Evolutionary conservation across 2,329 filamentous ascomycete species (phyloP), one percentile per base, ranked within the genome.

Genomic region (Arthrobotrys conoides): DNA sequence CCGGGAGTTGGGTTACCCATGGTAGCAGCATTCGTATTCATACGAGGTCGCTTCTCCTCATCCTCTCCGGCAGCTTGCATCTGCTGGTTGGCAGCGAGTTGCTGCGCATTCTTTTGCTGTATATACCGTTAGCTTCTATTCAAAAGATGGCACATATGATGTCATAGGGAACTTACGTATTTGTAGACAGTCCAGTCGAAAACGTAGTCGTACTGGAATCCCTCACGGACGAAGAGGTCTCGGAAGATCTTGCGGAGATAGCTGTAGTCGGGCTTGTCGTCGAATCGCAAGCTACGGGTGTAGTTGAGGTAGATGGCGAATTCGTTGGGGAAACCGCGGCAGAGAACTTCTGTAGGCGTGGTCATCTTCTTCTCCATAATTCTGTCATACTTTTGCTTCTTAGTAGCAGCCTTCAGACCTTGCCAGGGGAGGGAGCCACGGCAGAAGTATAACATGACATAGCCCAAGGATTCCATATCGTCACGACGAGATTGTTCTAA

Each of bases 301-400:
- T 99, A 98, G 91, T 98, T 98, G 81, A 99, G 90, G 86, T 99
- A 99, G 86, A 98, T 98, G 87, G 95, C 94, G 83, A 99, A 99
- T 87, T 99, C 96, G 86, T 98, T 97, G 83, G 96, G 96, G 88
- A 99, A 98, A 82, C 96, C 96, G 85, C 95, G 94, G 91, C 96
- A 99, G 63, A 99, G 93, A 61, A 97, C 94, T 87, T 99, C 95
- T 82, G 95, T 98, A 8, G 96, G 94, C 2, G 96, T 99, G 14
- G 96, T 99, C 96, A 98, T 98, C 93, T 99, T 99, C 91, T 99
- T 99, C 89, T 99, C 96, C 95, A 98, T 98, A 87, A 99, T 99
- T 81, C 95, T 91, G 87, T 99, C 96, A 85, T 99, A 98, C 88
- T 99, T 99, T 88, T 98, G 95, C 91, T 97, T 97, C 91, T 97